Conservation (phyloP, 768 basidiomycete species). For the Agrocybe chaxingu region DNA sequence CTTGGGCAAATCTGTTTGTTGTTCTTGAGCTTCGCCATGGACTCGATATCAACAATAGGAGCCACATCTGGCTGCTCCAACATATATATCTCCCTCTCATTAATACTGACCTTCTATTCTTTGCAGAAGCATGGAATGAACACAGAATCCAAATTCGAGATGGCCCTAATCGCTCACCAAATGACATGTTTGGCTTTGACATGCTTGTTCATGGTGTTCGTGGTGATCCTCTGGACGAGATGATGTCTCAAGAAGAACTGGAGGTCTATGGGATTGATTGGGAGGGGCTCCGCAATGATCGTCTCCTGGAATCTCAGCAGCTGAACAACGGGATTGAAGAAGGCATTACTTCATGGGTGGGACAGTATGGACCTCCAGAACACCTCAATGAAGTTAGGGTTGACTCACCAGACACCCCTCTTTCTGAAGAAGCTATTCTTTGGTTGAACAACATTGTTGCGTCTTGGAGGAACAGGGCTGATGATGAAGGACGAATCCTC, state of each 20-base stretch:
- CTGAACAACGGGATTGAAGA: no score
- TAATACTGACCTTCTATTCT: slow-evolving; percentile 22
- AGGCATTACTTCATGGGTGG: no score
- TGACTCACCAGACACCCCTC: no score
- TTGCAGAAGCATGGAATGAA: slow-evolving; percentile 26
- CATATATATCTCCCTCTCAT: slow-evolving; percentile 26
- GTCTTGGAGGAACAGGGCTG: no score
- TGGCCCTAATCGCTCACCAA: slow-evolving; percentile 2
- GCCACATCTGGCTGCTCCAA: slow-evolving; percentile 35
- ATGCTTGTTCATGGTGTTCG: slow-evolving; percentile 3
- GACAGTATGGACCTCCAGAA: no score
- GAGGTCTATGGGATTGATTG: slow-evolving; percentile 8
- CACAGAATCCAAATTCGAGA: neutral
- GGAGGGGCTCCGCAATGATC: neutral
- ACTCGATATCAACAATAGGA: slow-evolving; percentile 17
- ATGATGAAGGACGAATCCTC: no score
- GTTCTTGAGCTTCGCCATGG: slow-evolving; percentile 23
- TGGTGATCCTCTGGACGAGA: neutral
- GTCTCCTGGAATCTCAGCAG: no score
- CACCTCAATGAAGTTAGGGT: no score
- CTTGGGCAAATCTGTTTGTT: slow-evolving; percentile 31
- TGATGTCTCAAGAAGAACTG: neutral
- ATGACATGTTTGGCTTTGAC: neutral
- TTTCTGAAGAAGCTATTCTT: no score
- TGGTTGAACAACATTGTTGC: no score